A percentile compares a stretch with the other conserved stretches of the same genome.
Conservation (phyloP, 169 alveolate species). For the Cryptosporidium viatorum region DNA sequence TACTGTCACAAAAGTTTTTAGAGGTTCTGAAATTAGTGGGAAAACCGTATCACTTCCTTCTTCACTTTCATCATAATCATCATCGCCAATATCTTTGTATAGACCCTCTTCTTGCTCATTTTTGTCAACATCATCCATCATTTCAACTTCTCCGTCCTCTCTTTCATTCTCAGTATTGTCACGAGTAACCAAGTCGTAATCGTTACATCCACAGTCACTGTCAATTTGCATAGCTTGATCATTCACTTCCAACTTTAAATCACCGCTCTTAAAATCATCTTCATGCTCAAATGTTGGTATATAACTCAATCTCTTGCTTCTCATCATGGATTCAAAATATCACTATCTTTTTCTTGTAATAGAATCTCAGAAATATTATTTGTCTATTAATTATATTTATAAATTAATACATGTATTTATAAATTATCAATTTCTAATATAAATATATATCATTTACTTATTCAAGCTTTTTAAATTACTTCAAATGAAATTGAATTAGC, state of each 20-base stretch:
- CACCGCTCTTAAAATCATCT: neutral
- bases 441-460: neutral
- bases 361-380: neutral
- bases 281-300: neutral
- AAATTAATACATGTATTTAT: neutral
- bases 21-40: slow-evolving; percentile 50
- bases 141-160: neutral
- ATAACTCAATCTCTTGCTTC: slow-evolving; percentile 39
- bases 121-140: neutral
- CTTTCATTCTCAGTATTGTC: slow-evolving; percentile 21
- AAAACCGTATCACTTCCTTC: slow-evolving; percentile 24
- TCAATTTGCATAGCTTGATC: slow-evolving; percentile 50
- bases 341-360: neutral
- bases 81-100: neutral
- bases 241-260: neutral
- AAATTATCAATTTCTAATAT: too few species aligned
- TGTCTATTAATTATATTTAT: too few species aligned
- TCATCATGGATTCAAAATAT: neutral
- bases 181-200: neutral
- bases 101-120: neutral
- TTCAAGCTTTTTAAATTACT: neutral
- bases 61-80: neutral
- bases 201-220: neutral
- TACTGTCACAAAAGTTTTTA: slow-evolving; percentile 56
- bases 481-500: neutral